Percentiles rank a stretch among this genome's conserved stretches.
These are phyloP conservation scores for Areca catechu DNA, from an alignment of 176 grass and related monocot genomes.

Conservation along the genomic window DNA sequence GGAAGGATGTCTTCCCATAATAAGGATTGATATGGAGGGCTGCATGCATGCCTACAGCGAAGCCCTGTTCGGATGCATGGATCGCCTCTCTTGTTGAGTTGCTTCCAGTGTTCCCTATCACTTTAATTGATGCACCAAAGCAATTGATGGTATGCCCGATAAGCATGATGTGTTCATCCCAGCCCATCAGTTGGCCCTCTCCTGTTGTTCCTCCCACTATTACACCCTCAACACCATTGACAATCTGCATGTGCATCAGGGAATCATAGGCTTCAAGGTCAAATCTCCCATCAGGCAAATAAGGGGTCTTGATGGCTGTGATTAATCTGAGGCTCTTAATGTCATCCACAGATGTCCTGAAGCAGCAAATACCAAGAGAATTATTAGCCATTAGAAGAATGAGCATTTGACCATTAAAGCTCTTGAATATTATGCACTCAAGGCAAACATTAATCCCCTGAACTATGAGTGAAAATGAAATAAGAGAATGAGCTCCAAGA, in stretches of 20 bases:
- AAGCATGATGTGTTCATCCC: constrained; percentile 98
- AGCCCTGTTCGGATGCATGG: constrained; percentile 81
- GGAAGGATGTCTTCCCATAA: constrained; percentile 76
- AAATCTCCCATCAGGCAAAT: constrained; percentile 94
- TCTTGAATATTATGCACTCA: too few relatives aligned
- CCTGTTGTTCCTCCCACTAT: constrained; percentile 88
- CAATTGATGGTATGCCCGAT: constrained; percentile 96
- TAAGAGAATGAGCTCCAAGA: too few relatives aligned
- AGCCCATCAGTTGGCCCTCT: constrained; percentile 96
- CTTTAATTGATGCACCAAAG: constrained; percentile 83
- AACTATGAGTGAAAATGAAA: too few relatives aligned
- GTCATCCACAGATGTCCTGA: constrained; percentile 64
- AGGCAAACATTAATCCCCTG: too few relatives aligned
- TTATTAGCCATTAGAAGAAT: constrained; percentile 2
- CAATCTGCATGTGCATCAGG: constrained; percentile 68
- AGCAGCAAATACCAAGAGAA: background rate
- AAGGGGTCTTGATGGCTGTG: constrained; percentile 86
- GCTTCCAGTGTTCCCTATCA: constrained; percentile 91
- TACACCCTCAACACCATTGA: constrained; percentile 64
- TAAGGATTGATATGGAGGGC: constrained; percentile 97
- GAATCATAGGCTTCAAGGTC: constrained; percentile 95
- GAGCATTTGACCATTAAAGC: background rate
- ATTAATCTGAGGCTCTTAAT: constrained; percentile 59
- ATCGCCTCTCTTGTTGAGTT: constrained; percentile 91
- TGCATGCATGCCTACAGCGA: constrained; percentile 88